Base-by-base conservation (phyloP, 768 basidiomycete species). In the Myochromella boudieri region DNA sequence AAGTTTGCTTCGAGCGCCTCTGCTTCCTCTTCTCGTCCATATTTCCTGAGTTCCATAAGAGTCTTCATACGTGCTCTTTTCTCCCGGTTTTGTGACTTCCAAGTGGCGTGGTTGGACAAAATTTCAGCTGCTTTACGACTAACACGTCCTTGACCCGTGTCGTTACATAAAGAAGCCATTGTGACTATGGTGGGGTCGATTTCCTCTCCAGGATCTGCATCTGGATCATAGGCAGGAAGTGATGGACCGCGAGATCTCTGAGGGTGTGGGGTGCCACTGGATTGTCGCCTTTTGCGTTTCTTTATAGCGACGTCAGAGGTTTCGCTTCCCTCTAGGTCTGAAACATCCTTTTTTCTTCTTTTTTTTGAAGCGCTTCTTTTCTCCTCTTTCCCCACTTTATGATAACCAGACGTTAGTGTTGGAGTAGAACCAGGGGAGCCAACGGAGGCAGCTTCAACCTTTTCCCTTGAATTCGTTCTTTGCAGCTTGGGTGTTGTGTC, bases 111-210 rank as follows among this genome's bases (percentile, higher is more conserved):
- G 41, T 88, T 88, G 41, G 65, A 76, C 51, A 83, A 70, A 42
- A 92, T 83, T 56, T 87, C 83, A 7, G 75, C 71, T 1, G 86
- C 88, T 62, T 86, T 91, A 56, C 79, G 84, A 58, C 87, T 90
- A 39, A 91, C 72, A 31, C 90, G 80, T 5, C 91, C 91, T 53
- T 82, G 81, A 8, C 89, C 89, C 0, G 76, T 85, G 57, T 93
- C 91, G 25, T 72, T 77, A 61, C 91, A 92, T 4, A 91, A 71
- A 0, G 80, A 64, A 12, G 87, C 86, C 89, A 91, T 91, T 4
- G 88, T 91, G n/a, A 87, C 69, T 6, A 78, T 69, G 0, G 88
- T 91, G n/a, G 89, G 89, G 54, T 91, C 89, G 37, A 91, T 67
- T 26, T 86, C 83, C 58, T 87, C 87, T 17, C 87, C 87, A 4